Percentiles rank a stretch among this genome's conserved stretches.
These are phyloP conservation scores for Paramecium sexaurelia DNA, from an alignment of 73 alveolate genomes.

Conservation along the genomic window DNA sequence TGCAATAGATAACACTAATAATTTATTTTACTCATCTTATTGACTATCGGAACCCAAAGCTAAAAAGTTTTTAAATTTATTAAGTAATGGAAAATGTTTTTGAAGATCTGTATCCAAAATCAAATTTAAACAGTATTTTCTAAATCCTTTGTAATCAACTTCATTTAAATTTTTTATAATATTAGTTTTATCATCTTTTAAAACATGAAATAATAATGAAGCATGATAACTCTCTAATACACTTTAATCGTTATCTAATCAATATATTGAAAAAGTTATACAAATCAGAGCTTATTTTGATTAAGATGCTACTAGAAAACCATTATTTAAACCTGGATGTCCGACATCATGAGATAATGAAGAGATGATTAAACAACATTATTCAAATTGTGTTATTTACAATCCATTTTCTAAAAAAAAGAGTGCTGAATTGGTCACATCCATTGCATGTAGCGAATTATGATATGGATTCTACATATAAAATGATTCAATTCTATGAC, in stretches of 20 bases:
- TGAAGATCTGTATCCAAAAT: slow-evolving; percentile 42
- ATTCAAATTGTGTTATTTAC: neutral
- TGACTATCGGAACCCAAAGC: slow-evolving; percentile 4
- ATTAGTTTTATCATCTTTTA: slow-evolving; percentile 22
- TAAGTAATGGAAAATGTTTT: slow-evolving; percentile 43
- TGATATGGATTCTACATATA: slow-evolving; percentile 49
- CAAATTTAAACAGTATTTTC: slow-evolving; percentile 40
- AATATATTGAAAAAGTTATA: neutral
- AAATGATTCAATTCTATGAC: slow-evolving; percentile 27
- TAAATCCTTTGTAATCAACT: slow-evolving; percentile 37
- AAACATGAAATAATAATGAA: slow-evolving; percentile 31
- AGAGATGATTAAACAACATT: slow-evolving; percentile 10
- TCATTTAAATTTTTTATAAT: neutral
- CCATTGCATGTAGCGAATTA: slow-evolving; percentile 51
- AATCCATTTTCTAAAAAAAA: slow-evolving; percentile 42
- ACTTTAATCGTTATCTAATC: slow-evolving; percentile 47
- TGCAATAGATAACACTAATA: slow-evolving; percentile 76
- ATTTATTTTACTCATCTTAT: slow-evolving; percentile 75
- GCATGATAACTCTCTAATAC: slow-evolving; percentile 55
- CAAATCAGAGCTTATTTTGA: slow-evolving; percentile 42
- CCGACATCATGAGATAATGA: slow-evolving; percentile 46
- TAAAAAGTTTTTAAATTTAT: slow-evolving; percentile 24
- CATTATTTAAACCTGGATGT: slow-evolving; percentile 52
- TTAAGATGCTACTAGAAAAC: slow-evolving; percentile 50
- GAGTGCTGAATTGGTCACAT: slow-evolving; percentile 40